These are phyloP conservation scores for Haplographium delicatum DNA, from an alignment of 495 filamentous ascomycete species.

Conservation along the genomic window DNA sequence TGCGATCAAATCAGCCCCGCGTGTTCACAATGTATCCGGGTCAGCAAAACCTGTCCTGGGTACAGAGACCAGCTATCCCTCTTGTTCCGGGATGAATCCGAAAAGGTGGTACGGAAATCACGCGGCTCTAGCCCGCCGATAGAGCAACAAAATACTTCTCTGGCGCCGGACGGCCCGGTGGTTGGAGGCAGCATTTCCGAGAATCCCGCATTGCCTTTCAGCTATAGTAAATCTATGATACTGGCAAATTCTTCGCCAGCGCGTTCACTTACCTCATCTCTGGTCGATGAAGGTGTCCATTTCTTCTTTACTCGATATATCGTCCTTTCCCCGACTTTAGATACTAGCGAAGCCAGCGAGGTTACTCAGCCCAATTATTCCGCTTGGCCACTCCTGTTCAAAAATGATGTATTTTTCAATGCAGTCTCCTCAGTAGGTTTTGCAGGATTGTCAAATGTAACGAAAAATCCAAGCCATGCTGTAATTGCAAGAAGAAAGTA, in stretches of 20 bases:
- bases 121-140: not conserved
- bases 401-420: conserved; percentile 7
- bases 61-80: conserved; percentile 65
- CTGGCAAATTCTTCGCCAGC: too few relatives aligned
- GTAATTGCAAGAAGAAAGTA: conserved; percentile 18
- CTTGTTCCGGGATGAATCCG: conserved; percentile 69
- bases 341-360: not conserved
- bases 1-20: conserved; percentile 61
- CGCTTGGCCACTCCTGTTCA: conserved; percentile 1
- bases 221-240: too few relatives aligned
- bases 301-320: conserved; percentile 20
- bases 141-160: too few relatives aligned
- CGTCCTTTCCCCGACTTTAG: not conserved
- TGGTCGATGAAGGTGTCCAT: conserved; percentile 14
- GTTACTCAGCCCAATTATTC: not conserved
- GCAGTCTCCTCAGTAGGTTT: conserved; percentile 20
- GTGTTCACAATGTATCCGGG: conserved; percentile 63
- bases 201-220: too few relatives aligned
- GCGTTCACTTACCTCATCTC: not conserved
- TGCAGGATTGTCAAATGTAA: conserved; percentile 20
- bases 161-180: too few relatives aligned
- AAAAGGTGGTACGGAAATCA: conserved; percentile 59
- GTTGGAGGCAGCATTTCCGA: too few relatives aligned
- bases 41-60: conserved; percentile 58
- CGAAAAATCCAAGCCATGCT: conserved; percentile 7